Evolutionary conservation across 179 eudicot genomes (phyloP).

Genomic region (Amaranthus tricolor): DNA sequence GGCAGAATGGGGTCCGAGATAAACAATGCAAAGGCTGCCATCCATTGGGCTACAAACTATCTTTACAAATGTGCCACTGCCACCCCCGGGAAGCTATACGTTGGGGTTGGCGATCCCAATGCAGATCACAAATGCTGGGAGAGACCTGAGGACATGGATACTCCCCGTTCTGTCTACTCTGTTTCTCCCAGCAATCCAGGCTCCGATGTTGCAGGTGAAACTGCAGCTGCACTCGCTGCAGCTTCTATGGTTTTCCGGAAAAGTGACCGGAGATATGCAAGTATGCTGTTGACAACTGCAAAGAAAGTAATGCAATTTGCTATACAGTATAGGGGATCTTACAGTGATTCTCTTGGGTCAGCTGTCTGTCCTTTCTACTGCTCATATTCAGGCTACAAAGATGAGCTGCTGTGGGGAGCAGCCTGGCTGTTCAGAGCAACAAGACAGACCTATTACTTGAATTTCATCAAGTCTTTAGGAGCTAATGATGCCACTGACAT

Average conservation of each 20-base stretch:
- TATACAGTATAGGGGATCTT: constrained; percentile 60
- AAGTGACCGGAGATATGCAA: constrained; percentile 35
- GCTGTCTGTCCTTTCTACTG: constrained; percentile 87
- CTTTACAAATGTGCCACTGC: constrained; percentile 49
- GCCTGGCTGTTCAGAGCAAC: constrained; percentile 86
- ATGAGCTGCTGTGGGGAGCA: constrained; percentile 96
- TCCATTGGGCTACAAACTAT: constrained; percentile 64
- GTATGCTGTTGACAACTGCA: constrained; percentile 39
- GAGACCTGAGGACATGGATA: constrained; percentile 68
- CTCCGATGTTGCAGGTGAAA: constrained; percentile 62
- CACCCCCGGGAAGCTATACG: constrained; percentile 38
- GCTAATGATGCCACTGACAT: constrained; percentile 61
- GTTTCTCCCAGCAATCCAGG: constrained; percentile 56
- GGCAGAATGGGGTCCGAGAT: constrained; percentile 45
- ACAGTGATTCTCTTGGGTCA: constrained; percentile 66
- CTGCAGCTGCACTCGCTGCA: constrained; percentile 57
- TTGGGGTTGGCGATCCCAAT: constrained; percentile 59
- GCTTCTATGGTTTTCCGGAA: constrained; percentile 34
- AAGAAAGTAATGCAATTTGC: constrained; percentile 58
- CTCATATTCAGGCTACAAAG: constrained; percentile 88
- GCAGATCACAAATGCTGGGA: constrained; percentile 65
- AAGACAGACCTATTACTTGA: constrained; percentile 42
- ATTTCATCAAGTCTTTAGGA: constrained; percentile 57
- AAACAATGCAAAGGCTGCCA: constrained; percentile 37
- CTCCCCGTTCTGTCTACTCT: constrained; percentile 45